These are phyloP conservation scores for Epipyxis sp. DNA, from an alignment of 108 stramenopile species.

Conservation along the genomic window DNA sequence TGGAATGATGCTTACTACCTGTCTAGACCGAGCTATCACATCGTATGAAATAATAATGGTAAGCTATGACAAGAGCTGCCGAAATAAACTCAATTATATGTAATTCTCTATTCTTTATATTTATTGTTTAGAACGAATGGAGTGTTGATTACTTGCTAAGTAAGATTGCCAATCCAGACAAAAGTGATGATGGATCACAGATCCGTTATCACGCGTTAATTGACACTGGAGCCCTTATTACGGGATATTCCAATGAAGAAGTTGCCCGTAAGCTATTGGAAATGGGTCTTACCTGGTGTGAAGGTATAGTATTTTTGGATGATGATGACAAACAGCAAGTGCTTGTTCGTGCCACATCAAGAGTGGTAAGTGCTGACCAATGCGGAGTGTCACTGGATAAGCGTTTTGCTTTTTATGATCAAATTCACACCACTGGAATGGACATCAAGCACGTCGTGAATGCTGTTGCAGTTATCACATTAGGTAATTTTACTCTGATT, in stretches of 20 bases:
- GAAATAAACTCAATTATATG: too few relatives aligned
- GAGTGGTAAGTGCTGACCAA: conserved; percentile 45
- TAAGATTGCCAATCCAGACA: conserved; percentile 59
- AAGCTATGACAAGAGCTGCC: too few relatives aligned
- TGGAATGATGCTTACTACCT: conserved; percentile 34
- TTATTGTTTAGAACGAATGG: conserved; percentile 48
- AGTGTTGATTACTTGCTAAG: conserved; percentile 42
- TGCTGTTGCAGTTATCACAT: conserved; percentile 32
- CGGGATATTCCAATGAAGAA: conserved; percentile 44
- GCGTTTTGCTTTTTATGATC: conserved; percentile 63
- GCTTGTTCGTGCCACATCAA: conserved; percentile 37
- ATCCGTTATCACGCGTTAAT: conserved; percentile 56
- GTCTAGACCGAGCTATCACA: conserved; percentile 33
- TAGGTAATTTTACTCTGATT: too few relatives aligned
- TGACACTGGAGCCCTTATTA: conserved; percentile 60
- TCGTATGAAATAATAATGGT: conserved; percentile 56
- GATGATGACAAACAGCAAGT: conserved; percentile 42
- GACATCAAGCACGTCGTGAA: conserved; percentile 42
- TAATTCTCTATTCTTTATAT: too few relatives aligned
- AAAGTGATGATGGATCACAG: conserved; percentile 33
- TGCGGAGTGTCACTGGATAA: conserved; percentile 54
- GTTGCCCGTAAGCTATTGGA: conserved; percentile 43
- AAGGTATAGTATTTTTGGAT: conserved; percentile 60
- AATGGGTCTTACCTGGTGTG: conserved; percentile 41
- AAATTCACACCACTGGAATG: conserved; percentile 60